Conservation (phyloP, 768 basidiomycete genomes). For the Suillus americanus region DNA sequence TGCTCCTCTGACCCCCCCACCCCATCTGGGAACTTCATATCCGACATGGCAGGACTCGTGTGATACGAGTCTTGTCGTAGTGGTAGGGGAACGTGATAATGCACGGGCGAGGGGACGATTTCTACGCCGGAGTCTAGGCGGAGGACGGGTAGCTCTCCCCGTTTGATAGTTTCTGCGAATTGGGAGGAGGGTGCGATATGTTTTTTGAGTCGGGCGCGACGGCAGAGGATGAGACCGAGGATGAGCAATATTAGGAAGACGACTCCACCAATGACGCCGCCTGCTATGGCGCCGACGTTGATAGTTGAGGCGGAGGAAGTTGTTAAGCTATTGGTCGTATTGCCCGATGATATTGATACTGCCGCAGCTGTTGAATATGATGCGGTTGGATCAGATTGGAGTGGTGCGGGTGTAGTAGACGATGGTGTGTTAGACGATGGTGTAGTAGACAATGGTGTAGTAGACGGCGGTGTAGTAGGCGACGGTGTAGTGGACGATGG, state of each 20-base stretch:
- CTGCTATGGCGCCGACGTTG: constrained; percentile 51
- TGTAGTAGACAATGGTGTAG: too few relatives aligned
- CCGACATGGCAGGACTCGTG: not conserved
- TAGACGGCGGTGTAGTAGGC: too few relatives aligned
- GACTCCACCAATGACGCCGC: constrained; percentile 51
- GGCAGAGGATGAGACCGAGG: constrained; percentile 37
- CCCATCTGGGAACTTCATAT: constrained; percentile 17
- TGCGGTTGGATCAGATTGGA: not conserved
- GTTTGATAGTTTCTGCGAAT: constrained; percentile 40
- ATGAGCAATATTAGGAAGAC: constrained; percentile 36
- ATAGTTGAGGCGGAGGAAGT: constrained; percentile 8
- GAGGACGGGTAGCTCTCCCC: constrained; percentile 23
- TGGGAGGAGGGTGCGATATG: constrained; percentile 60
- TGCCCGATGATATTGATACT: constrained; percentile 6
- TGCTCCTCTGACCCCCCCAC: constrained; percentile 12
- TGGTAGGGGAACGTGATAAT: constrained; percentile 11
- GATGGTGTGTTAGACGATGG: too few relatives aligned
- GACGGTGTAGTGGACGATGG: too few relatives aligned
- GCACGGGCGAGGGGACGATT: constrained; percentile 10
- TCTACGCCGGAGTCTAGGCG: constrained; percentile 26
- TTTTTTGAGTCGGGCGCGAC: constrained; percentile 40
- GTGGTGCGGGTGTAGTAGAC: not conserved
- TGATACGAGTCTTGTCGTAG: constrained; percentile 17
- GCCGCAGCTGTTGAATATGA: not conserved
- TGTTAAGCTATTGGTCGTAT: not conserved